Conservation (phyloP, 148 eudicot genomes). For the Vaccinium macrocarpon region DNA sequence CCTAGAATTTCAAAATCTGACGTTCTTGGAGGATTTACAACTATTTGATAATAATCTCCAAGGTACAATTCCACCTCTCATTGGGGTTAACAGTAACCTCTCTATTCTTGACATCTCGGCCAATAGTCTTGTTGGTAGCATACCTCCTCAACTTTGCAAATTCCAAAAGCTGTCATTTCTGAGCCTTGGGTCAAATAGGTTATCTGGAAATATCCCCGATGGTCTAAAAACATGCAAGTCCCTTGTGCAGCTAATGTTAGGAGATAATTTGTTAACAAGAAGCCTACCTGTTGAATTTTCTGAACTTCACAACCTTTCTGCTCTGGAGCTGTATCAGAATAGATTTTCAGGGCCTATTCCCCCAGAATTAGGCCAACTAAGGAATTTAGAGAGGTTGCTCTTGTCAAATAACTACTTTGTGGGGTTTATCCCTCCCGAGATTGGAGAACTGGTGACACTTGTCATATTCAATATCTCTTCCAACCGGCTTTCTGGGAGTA, state of each 20-base stretch:
- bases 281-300: slow-evolving; percentile 40
- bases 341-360: slow-evolving; percentile 46
- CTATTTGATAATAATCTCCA: slow-evolving; percentile 49
- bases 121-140: slow-evolving; percentile 41
- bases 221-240: slow-evolving; percentile 45
- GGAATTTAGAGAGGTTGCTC: slow-evolving; percentile 37
- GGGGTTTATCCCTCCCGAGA: slow-evolving; percentile 46
- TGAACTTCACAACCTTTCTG: slow-evolving; percentile 46
- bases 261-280: slow-evolving; percentile 48
- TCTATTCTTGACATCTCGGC: slow-evolving; percentile 43
- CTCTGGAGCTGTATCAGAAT: slow-evolving; percentile 48
- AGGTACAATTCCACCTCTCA: slow-evolving; percentile 47
- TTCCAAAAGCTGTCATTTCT: slow-evolving; percentile 41
- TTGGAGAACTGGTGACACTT: slow-evolving; percentile 44
- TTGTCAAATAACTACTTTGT: slow-evolving; percentile 43
- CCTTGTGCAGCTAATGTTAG: slow-evolving; percentile 46
- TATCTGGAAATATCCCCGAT: slow-evolving; percentile 49
- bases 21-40: slow-evolving; percentile 40
- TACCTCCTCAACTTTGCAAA: slow-evolving; percentile 43
- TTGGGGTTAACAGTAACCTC: slow-evolving; percentile 43
- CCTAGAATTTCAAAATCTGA: slow-evolving; percentile 35
- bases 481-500: slow-evolving; percentile 35
- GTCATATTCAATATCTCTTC: slow-evolving; percentile 50
- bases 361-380: slow-evolving; percentile 40
- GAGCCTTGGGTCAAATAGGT: slow-evolving; percentile 51